Conservation (phyloP, 108 stramenopile species). For the Heterococcus sp. region DNA sequence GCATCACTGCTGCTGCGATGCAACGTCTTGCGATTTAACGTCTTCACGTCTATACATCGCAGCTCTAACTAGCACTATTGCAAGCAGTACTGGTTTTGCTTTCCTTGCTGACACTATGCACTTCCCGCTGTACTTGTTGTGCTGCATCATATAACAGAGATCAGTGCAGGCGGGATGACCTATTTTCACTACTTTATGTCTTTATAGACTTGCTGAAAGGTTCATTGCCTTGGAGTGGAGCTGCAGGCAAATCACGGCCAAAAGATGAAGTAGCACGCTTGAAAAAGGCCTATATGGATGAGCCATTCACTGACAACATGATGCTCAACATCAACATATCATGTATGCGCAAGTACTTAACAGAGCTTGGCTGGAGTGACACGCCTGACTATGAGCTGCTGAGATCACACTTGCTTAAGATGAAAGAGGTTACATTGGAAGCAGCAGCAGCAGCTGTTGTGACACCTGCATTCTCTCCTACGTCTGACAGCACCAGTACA, state of each 20-base stretch:
- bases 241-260: slow-evolving; percentile 1
- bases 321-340: neutral
- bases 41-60: too few species aligned
- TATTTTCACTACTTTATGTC: slow-evolving; percentile 45
- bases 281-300: neutral
- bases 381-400: slow-evolving; percentile 14
- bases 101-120: too few species aligned
- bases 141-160: too few species aligned
- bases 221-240: slow-evolving; percentile 50
- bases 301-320: neutral
- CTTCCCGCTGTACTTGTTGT: too few species aligned
- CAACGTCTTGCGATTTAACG: slow-evolving; percentile 10
- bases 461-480: too few species aligned
- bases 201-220: slow-evolving; percentile 48
- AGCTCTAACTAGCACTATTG: too few species aligned
- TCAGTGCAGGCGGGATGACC: slow-evolving; percentile 51
- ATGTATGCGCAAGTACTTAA: neutral
- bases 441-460: too few species aligned
- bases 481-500: too few species aligned
- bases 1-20: slow-evolving; percentile 5
- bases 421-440: too few species aligned
- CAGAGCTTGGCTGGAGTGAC: slow-evolving; percentile 9
- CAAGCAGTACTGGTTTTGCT: too few species aligned
- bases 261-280: neutral
- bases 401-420: too few species aligned